These are phyloP conservation scores for Nicotiana rustica DNA, from an alignment of 305 asterid genomes.

Conservation along the genomic window DNA sequence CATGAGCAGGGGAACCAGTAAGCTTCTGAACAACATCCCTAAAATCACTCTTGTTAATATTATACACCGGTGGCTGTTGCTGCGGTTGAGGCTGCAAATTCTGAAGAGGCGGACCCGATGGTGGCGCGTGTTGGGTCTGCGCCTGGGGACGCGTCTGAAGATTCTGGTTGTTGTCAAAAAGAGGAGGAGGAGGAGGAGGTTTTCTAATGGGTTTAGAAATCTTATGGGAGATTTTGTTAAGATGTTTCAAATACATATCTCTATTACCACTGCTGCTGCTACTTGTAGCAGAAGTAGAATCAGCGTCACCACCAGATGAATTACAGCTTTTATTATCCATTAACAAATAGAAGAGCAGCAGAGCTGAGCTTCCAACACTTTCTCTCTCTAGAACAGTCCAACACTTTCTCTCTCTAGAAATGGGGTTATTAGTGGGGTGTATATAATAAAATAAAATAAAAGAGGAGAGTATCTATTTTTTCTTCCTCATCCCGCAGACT, in stretches of 20 bases:
- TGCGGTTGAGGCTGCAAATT: slow-evolving; percentile 45
- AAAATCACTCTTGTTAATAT: slow-evolving; percentile 85
- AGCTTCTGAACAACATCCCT: slow-evolving; percentile 95
- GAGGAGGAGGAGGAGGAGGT: not conserved
- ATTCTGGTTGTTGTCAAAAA: slow-evolving; percentile 34
- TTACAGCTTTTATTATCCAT: slow-evolving; percentile 48
- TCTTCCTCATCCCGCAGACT: slow-evolving; percentile 30
- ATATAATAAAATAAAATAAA: not conserved
- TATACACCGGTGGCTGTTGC: slow-evolving; percentile 94
- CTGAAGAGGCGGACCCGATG: slow-evolving; percentile 33
- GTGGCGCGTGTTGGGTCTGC: slow-evolving; percentile 36
- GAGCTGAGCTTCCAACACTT: not conserved
- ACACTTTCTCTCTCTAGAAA: slow-evolving; percentile 1
- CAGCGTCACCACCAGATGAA: slow-evolving; percentile 42
- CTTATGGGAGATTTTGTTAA: slow-evolving; percentile 50
- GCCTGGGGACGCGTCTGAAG: slow-evolving; percentile 29
- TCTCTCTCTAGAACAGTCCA: slow-evolving; percentile 27
- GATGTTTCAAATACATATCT: slow-evolving; percentile 45
- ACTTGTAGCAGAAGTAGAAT: slow-evolving; percentile 28
- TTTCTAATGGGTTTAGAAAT: slow-evolving; percentile 51
- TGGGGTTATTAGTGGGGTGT: slow-evolving; percentile 31
- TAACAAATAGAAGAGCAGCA: not conserved
- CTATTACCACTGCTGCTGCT: slow-evolving; percentile 31
- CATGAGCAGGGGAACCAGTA: slow-evolving; percentile 90
- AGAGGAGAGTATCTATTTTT: not conserved